A percentile compares a stretch with the other conserved stretches of the same genome.
phyloP scores from a whole-genome alignment of 805 yeast genomes.

The Yarrowia porcina region DNA sequence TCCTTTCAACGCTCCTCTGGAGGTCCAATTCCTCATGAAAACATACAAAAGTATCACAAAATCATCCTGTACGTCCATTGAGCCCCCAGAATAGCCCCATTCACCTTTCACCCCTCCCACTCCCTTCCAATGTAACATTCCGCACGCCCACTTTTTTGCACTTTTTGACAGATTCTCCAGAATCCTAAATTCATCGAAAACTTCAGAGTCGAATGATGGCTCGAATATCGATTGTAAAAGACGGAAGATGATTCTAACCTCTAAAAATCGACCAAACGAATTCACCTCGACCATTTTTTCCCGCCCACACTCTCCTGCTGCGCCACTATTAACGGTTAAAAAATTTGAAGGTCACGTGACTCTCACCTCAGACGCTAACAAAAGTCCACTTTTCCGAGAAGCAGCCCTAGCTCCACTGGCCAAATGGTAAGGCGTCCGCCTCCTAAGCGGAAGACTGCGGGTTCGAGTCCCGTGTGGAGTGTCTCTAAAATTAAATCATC shows the following conservation, averaged over 20 bases:
- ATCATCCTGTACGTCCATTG: too few relatives aligned
- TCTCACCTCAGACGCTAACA: neutral
- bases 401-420: conserved; percentile 47
- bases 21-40: too few relatives aligned
- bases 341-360: neutral
- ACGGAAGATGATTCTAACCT: too few relatives aligned
- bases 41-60: too few relatives aligned
- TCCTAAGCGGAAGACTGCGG: conserved; percentile 68
- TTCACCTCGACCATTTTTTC: too few relatives aligned
- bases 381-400: neutral
- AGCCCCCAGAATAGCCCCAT: neutral
- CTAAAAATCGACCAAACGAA: too few relatives aligned
- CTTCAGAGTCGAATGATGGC: neutral
- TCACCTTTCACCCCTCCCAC: neutral
- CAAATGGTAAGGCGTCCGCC: conserved; percentile 68
- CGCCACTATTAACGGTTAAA: neutral
- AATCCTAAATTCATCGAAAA: neutral
- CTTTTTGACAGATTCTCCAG: neutral
- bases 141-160: neutral
- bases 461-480: conserved; percentile 65
- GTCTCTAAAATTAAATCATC: conserved; percentile 30
- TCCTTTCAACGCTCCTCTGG: too few relatives aligned
- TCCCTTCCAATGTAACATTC: neutral
- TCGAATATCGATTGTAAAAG: too few relatives aligned
- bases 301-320: too few relatives aligned